Conservation (phyloP, 257 asterid species). For the Petunia secreta region DNA sequence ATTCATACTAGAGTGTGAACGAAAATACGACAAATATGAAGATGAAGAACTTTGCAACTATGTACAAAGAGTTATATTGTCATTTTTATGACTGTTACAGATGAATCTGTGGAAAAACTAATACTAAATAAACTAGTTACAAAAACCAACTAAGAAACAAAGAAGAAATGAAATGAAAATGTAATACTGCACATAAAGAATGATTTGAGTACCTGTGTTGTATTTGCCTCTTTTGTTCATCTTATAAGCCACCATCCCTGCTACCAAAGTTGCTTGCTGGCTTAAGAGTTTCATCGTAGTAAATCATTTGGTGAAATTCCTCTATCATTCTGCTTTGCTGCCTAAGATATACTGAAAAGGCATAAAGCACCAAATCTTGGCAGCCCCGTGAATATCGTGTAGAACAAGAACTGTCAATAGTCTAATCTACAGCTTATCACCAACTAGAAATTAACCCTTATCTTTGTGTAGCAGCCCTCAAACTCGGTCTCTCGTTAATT, state of each 20-base stretch:
- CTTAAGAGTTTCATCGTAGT: not conserved
- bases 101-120: slow-evolving; percentile 13
- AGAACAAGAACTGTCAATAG: not conserved
- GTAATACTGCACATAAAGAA: slow-evolving; percentile 17
- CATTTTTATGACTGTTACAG: slow-evolving; percentile 25
- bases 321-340: not conserved
- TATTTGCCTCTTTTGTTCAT: slow-evolving; percentile 7
- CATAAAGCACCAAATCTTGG: not conserved
- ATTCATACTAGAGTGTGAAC: not conserved
- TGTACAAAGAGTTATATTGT: slow-evolving; percentile 7
- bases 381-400: not conserved
- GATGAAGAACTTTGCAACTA: not conserved
- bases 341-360: not conserved
- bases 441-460: slow-evolving; percentile 10
- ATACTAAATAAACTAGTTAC: not conserved
- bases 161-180: not conserved
- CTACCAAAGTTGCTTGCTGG: slow-evolving; percentile 22
- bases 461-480: slow-evolving; percentile 26
- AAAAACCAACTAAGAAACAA: not conserved
- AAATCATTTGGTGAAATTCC: not conserved
- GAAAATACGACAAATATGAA: not conserved
- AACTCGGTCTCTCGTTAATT: slow-evolving; percentile 32
- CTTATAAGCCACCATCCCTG: slow-evolving; percentile 25
- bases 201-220: slow-evolving; percentile 20
- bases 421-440: slow-evolving; percentile 15